Evolutionary conservation across 2,329 filamentous ascomycete species (phyloP).

Genomic region (Stagonosporopsis tanaceti): DNA sequence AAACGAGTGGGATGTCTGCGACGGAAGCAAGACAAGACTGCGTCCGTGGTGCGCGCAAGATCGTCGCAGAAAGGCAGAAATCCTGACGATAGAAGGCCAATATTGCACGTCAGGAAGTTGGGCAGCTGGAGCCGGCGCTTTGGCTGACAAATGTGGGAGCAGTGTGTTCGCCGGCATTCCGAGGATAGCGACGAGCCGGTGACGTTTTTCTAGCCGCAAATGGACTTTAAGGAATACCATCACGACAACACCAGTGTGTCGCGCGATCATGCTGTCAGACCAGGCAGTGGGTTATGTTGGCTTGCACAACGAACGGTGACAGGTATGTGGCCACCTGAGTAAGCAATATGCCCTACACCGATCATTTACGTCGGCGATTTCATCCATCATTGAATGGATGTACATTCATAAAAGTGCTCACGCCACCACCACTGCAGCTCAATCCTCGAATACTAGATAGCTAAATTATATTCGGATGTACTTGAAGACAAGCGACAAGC

Average conservation of each 20-base stretch:
- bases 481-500: neutral
- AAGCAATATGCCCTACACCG: neutral
- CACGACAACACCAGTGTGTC: slow-evolving; percentile 9
- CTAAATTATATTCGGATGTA: neutral
- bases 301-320: neutral
- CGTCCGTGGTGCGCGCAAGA: slow-evolving; percentile 3
- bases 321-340: neutral
- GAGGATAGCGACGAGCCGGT: slow-evolving; percentile 11
- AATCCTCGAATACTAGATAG: neutral
- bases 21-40: slow-evolving; percentile 8
- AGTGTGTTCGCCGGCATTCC: slow-evolving; percentile 13
- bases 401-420: neutral
- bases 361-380: neutral
- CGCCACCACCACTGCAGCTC: neutral
- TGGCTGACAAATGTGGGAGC: slow-evolving; percentile 18
- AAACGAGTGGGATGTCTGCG: slow-evolving; percentile 9
- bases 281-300: neutral
- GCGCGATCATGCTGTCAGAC: neutral
- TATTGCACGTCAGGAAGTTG: slow-evolving; percentile 7
- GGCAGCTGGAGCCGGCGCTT: slow-evolving; percentile 9
- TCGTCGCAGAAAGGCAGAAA: slow-evolving; percentile 4
- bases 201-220: slow-evolving; percentile 4
- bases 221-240: neutral
- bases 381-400: neutral
- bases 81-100: neutral